Evolutionary conservation across 768 basidiomycete genomes (phyloP), one percentile per base, ranked within the genome.

Genomic region (Mycena rebaudengoi): DNA sequence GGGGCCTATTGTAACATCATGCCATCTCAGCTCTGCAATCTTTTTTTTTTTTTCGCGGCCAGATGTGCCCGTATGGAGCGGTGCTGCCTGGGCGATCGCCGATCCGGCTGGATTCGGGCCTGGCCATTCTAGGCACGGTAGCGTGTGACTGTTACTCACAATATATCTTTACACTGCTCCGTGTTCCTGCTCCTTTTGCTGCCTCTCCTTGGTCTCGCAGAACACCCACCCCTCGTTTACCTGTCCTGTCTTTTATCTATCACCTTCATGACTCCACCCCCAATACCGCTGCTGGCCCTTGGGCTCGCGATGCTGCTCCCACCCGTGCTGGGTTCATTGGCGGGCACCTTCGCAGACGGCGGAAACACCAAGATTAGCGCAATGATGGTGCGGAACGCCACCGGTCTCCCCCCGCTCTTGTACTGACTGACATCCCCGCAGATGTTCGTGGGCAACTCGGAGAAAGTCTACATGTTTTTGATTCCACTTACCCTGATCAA

Each of bases 381-480:
- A 5, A 79, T 80, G 79, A 80, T 80, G 79, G 79, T 79, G 4
- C 14, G n/a, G n/a, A n/a, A n/a, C n/a, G n/a, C n/a, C n/a, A n/a
- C n/a, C n/a, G 60, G 20, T 25, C n/a, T 44, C 29, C 20, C 6
- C 35, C 10, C 29, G 2, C 23, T 18, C 21, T 35, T 13, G 25
- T 23, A 16, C 28, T 13, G 20, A 13, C 21, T 23, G n/a, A 25
- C 33, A 23, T 18, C 28, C 25, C 7, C 48, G 30, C 71, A 88
- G 88, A 84, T 88, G 83, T 90, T 92, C 74, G 77, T 92, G 51
- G 91, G 88, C 28, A 89, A 86, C 60, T 76, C 80, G 11, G 78
- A 90, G 53, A 90, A 87, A 70, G 85, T 94, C 2, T 94, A 92
- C 78, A 89, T 93, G 37, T 78, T 93, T 11, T 92, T 94, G 79